Conservation (phyloP, 208 protist genomes). For the Polymyxa betae region DNA sequence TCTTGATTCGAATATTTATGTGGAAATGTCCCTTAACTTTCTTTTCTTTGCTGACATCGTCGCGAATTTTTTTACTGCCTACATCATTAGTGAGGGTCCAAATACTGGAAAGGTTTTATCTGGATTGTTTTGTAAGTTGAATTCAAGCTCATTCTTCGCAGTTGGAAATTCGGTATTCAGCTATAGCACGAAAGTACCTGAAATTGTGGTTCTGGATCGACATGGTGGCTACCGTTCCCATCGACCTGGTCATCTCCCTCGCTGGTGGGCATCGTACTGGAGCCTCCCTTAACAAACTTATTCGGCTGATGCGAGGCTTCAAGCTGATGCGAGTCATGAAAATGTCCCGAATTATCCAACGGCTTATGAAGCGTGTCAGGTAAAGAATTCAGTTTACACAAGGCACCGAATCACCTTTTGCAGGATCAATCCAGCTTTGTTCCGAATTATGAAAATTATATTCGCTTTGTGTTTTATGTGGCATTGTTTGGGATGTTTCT, state of each 20-base stretch:
- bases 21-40: background rate
- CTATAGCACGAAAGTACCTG: background rate
- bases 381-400: background rate
- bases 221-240: slow-evolving; percentile 17
- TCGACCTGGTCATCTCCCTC: background rate
- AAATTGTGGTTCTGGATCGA: slow-evolving; percentile 22
- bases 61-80: slow-evolving; percentile 36
- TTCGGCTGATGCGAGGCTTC: slow-evolving; percentile 27
- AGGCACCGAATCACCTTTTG: background rate
- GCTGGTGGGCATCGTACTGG: background rate
- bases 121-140: background rate
- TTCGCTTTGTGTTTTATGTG: background rate
- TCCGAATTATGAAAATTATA: background rate
- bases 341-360: slow-evolving; percentile 10
- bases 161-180: background rate
- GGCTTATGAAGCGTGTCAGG: slow-evolving; percentile 17
- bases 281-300: background rate
- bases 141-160: background rate
- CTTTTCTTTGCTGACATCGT: slow-evolving; percentile 4
- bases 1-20: background rate
- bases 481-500: slow-evolving; percentile 49
- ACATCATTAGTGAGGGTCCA: background rate
- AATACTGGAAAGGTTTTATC: background rate
- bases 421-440: background rate
- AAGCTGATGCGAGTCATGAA: slow-evolving; percentile 40